These are phyloP conservation scores for Candida pseudoglaebosa DNA, from an alignment of 805 yeast species.

Conservation along the genomic window DNA sequence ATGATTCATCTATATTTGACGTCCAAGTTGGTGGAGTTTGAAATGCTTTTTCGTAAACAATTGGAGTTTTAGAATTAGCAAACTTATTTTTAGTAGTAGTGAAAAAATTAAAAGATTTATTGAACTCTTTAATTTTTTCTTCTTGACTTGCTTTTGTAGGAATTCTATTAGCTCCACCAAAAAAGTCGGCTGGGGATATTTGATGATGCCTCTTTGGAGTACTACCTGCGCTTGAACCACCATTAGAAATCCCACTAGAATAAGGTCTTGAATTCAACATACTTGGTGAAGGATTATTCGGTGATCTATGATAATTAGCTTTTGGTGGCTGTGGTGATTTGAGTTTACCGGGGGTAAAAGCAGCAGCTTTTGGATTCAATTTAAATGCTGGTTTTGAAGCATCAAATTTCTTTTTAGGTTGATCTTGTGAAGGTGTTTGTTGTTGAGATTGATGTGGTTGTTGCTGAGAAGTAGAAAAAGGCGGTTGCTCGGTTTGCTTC, in stretches of 20 bases:
- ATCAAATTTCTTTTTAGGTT: slow-evolving; percentile 44
- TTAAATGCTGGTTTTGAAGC: slow-evolving; percentile 60
- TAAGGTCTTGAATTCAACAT: slow-evolving; percentile 29
- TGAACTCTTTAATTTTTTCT: slow-evolving; percentile 34
- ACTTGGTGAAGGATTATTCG: slow-evolving; percentile 33
- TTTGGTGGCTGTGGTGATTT: slow-evolving; percentile 27
- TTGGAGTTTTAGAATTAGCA: slow-evolving; percentile 15
- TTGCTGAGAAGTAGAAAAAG: slow-evolving; percentile 1
- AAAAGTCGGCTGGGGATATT: slow-evolving; percentile 39
- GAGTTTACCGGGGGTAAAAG: slow-evolving; percentile 50
- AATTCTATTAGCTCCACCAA: slow-evolving; percentile 35
- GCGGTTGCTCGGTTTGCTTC: slow-evolving; percentile 24
- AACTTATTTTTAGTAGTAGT: slow-evolving; percentile 37
- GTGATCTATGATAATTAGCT: slow-evolving; percentile 19
- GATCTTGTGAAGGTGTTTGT: slow-evolving; percentile 3
- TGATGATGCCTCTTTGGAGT: slow-evolving; percentile 31
- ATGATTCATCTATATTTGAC: slow-evolving; percentile 53
- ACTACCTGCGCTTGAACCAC: slow-evolving; percentile 12
- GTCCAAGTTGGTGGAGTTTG: slow-evolving; percentile 79
- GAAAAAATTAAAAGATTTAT: slow-evolving; percentile 50
- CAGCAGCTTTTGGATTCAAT: slow-evolving; percentile 65
- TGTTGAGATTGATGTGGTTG: slow-evolving; percentile 4
- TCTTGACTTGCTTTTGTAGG: slow-evolving; percentile 37
- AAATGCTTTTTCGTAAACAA: slow-evolving; percentile 57
- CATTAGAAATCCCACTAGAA: slow-evolving; percentile 17